These are phyloP conservation scores for Quercus dentata DNA, from an alignment of 306 rosid genomes.

Conservation along the genomic window DNA sequence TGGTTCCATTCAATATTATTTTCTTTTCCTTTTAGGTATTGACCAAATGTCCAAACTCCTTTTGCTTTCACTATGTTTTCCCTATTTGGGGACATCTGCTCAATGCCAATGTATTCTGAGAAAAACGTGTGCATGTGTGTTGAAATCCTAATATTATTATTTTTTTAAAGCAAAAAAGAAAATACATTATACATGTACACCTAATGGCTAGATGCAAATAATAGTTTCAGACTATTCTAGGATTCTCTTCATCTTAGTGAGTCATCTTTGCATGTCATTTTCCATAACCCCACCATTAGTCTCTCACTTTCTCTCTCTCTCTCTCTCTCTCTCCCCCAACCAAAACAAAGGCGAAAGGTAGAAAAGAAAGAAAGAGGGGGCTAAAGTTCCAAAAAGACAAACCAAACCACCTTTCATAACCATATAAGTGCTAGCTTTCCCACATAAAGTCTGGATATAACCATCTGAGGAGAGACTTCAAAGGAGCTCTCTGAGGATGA, in stretches of 20 bases:
- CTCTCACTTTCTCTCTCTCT: slow-evolving; percentile 37
- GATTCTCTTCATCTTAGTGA: slow-evolving; percentile 51
- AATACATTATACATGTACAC: slow-evolving; percentile 1
- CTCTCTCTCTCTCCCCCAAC: slow-evolving; percentile 34
- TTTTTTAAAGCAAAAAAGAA: not conserved
- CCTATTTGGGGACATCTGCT: slow-evolving; percentile 28
- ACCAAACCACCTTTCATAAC: slow-evolving; percentile 47
- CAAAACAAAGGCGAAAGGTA: slow-evolving; percentile 48
- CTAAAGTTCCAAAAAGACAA: slow-evolving; percentile 43
- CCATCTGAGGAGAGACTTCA: slow-evolving; percentile 46
- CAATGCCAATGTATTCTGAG: slow-evolving; percentile 43
- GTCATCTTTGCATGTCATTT: slow-evolving; percentile 54
- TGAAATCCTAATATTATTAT: slow-evolving; percentile 37
- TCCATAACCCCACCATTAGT: slow-evolving; percentile 58
- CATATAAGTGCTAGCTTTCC: slow-evolving; percentile 41
- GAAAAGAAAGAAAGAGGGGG: slow-evolving; percentile 25
- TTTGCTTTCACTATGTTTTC: slow-evolving; percentile 39
- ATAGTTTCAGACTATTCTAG: slow-evolving; percentile 42
- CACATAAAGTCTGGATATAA: slow-evolving; percentile 45
- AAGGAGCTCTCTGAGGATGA: slow-evolving; percentile 52
- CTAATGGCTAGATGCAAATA: not conserved
- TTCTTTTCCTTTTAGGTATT: slow-evolving; percentile 67
- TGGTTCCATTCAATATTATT: slow-evolving; percentile 24
- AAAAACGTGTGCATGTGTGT: slow-evolving; percentile 43
- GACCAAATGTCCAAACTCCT: slow-evolving; percentile 38